Evolutionary conservation across 129 eudicot genomes (phyloP).

Genomic region (Helichrysum umbraculigerum): DNA sequence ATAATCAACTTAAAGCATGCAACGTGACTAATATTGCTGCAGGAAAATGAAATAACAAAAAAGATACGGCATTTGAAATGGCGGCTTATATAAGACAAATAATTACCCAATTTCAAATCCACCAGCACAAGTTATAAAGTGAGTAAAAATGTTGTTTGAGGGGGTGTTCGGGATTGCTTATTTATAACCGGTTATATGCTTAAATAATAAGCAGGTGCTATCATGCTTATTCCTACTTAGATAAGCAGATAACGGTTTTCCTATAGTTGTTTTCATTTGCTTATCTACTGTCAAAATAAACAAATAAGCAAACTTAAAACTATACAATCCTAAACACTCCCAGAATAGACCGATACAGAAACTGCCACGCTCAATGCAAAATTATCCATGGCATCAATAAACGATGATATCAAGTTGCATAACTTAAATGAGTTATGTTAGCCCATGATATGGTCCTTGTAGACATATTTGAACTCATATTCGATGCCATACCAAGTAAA

Average conservation of each 20-base stretch:
- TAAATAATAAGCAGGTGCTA: no score
- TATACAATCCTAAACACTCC: no score
- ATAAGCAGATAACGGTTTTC: no score
- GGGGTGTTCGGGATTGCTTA: no score
- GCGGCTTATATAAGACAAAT: not conserved
- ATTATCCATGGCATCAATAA: not conserved
- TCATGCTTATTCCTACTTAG: no score
- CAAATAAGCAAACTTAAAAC: no score
- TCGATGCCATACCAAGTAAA: not conserved
- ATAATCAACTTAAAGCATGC: constrained; percentile 5
- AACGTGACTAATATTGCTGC: constrained; percentile 14
- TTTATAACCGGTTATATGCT: no score
- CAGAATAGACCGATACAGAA: not conserved
- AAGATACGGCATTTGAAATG: not conserved
- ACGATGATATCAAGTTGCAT: not conserved
- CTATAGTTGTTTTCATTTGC: no score
- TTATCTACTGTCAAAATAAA: no score
- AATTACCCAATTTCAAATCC: constrained; percentile 9
- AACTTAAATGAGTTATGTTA: not conserved
- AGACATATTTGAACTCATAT: not conserved
- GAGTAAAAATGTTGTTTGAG: not conserved
- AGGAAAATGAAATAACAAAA: not conserved
- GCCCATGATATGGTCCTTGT: not conserved
- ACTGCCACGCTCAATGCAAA: not conserved
- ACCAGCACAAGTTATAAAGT: constrained; percentile 4